A percentile compares a stretch with the other conserved stretches of the same genome.
Evolutionary conservation across 1,284 basidiomycete genomes (phyloP).

Genomic region (Marasmius fiardii): DNA sequence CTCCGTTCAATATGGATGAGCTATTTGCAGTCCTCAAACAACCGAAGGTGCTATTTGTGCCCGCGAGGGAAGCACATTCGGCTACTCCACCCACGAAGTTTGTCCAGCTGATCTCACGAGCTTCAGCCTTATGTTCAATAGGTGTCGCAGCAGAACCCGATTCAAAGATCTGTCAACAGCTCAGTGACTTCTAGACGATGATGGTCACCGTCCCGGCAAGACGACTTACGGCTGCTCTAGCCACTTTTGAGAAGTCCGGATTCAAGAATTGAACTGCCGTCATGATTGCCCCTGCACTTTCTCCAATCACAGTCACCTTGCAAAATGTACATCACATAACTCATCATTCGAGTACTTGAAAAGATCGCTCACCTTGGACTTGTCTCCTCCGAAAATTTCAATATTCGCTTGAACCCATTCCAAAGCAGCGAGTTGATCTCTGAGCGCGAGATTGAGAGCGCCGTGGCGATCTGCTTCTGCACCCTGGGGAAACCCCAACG

Average conservation of each 20-base stretch:
- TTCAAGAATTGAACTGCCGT: constrained; percentile 27
- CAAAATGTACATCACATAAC: not conserved
- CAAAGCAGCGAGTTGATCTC: constrained; percentile 30
- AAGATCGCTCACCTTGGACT: constrained; percentile 23
- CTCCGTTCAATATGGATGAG: constrained; percentile 3
- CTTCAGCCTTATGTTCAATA: constrained; percentile 3
- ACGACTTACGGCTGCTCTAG: constrained; percentile 26
- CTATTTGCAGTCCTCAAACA: constrained; percentile 28
- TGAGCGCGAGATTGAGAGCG: constrained; percentile 31
- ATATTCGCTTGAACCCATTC: constrained; percentile 34
- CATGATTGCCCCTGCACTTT: constrained; percentile 36
- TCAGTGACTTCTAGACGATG: not conserved
- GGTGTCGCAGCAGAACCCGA: constrained; percentile 24
- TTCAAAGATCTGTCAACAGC: constrained; percentile 28
- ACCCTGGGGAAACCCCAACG: constrained; percentile 37
- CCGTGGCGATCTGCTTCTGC: constrained; percentile 24
- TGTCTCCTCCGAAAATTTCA: constrained; percentile 34
- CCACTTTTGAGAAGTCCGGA: constrained; percentile 19
- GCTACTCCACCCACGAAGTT: constrained; percentile 36
- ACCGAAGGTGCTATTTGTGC: constrained; percentile 32
- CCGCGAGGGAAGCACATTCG: constrained; percentile 27
- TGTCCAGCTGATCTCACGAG: constrained; percentile 34
- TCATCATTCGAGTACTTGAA: not conserved
- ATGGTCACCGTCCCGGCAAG: not conserved
- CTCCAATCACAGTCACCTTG: constrained; percentile 36